Conservation (phyloP, 2,329 filamentous ascomycete species). For the Emericellopsis cladophorae region DNA sequence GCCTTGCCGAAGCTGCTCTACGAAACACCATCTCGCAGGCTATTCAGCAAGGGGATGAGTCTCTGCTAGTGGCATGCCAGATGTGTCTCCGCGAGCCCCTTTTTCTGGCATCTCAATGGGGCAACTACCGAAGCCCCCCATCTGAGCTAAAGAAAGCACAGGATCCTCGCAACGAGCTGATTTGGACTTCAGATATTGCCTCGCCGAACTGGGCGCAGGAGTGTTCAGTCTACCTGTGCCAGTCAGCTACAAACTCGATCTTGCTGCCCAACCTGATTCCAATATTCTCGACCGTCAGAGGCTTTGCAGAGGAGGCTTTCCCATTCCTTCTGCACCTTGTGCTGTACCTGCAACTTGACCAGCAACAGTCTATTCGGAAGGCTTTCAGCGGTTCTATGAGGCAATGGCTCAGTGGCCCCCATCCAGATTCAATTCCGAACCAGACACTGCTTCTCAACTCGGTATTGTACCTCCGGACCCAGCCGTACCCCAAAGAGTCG, state of each 20-base stretch:
- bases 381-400: conserved; percentile 53
- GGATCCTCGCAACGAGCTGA: conserved; percentile 5
- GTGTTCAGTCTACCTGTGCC: conserved; percentile 48
- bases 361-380: conserved; percentile 44
- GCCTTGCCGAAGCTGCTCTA: conserved; percentile 48
- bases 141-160: conserved; percentile 26
- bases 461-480: conserved; percentile 79
- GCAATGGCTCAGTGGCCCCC: conserved; percentile 41
- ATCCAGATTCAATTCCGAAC: conserved; percentile 39
- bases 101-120: conserved; percentile 43
- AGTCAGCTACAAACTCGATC: conserved; percentile 46
- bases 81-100: conserved; percentile 38
- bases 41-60: conserved; percentile 29
- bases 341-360: conserved; percentile 54
- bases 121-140: conserved; percentile 38
- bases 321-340: conserved; percentile 80
- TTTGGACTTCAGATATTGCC: conserved; percentile 25
- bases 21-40: conserved; percentile 44
- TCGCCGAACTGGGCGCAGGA: conserved; percentile 45
- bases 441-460: conserved; percentile 63
- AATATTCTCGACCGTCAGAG: conserved; percentile 51
- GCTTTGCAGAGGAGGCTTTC: conserved; percentile 62
- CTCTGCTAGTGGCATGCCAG: conserved; percentile 35
- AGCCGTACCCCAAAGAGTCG: conserved; percentile 58
- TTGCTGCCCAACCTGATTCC: conserved; percentile 57